A percentile compares a stretch with the other conserved stretches of the same genome.
Conservation (phyloP, 768 basidiomycete species). For the Mycena floridula region DNA sequence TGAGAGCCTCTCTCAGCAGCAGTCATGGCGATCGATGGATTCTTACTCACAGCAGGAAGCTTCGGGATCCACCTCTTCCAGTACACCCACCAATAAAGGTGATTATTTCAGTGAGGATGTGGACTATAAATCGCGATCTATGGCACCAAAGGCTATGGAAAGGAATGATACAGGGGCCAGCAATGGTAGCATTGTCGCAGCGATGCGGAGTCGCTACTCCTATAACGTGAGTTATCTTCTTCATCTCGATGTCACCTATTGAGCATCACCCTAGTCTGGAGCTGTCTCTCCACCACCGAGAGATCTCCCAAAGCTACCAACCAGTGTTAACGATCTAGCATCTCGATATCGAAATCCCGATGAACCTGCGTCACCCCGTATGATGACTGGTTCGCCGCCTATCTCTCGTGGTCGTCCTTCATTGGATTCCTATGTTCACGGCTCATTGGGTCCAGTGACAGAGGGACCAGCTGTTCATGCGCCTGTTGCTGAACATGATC, state of each 20-base stretch:
- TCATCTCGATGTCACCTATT: conserved; percentile 4
- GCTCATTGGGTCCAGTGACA: conserved; percentile 14
- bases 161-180: conserved; percentile 49
- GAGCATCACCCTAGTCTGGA: conserved; percentile 31
- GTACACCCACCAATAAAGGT: conserved; percentile 9
- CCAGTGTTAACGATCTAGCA: conserved; percentile 60
- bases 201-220: conserved; percentile 61
- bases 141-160: conserved; percentile 26
- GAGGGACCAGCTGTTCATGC: conserved; percentile 7
- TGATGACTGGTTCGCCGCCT: conserved; percentile 27
- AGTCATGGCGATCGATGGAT: neutral
- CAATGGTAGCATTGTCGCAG: conserved; percentile 57
- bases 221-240: conserved; percentile 37
- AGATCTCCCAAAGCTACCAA: conserved; percentile 57
- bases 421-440: conserved; percentile 16
- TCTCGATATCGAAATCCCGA: conserved; percentile 50
- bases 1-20: too few species aligned
- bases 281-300: conserved; percentile 48
- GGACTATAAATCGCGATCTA: conserved; percentile 6
- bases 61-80: neutral
- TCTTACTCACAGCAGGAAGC: conserved; percentile 1
- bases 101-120: conserved; percentile 10
- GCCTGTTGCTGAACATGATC: conserved; percentile 17
- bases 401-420: conserved; percentile 14
- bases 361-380: conserved; percentile 34